phyloP scores from a whole-genome alignment of 768 basidiomycete species.

The Phaeotremella fagi region DNA sequence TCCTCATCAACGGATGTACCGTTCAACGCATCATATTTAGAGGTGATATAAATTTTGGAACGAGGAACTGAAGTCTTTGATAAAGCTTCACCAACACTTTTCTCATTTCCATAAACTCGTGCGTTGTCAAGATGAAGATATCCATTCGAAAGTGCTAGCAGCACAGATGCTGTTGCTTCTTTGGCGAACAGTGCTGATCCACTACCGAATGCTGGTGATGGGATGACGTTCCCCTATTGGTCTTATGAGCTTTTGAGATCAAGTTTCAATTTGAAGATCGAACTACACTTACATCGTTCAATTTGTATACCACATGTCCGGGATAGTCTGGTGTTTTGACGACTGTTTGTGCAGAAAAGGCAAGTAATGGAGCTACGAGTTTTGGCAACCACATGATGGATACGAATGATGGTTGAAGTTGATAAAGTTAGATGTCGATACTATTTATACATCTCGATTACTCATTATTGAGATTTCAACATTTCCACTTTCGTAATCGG shows the following conservation, averaged over 20 bases:
- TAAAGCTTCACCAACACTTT: slow-evolving; percentile 29
- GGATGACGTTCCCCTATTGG: slow-evolving; percentile 4
- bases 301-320: slow-evolving; percentile 2
- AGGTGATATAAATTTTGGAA: slow-evolving; percentile 55
- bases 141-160: slow-evolving; percentile 24
- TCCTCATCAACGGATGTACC: neutral
- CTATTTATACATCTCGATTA: too few species aligned
- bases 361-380: neutral
- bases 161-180: neutral
- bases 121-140: slow-evolving; percentile 35
- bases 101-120: slow-evolving; percentile 40
- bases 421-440: too few species aligned
- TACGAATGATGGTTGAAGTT: too few species aligned
- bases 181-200: slow-evolving; percentile 4
- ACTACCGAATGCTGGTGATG: slow-evolving; percentile 6
- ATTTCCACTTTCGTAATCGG: too few species aligned
- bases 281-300: slow-evolving; percentile 7
- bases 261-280: neutral
- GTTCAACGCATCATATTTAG: slow-evolving; percentile 11
- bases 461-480: too few species aligned
- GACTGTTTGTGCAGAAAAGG: neutral
- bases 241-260: neutral
- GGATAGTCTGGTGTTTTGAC: neutral
- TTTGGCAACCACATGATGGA: slow-evolving; percentile 1
- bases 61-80: slow-evolving; percentile 19